Percentiles rank a stretch among this genome's conserved stretches.
Evolutionary conservation across 805 yeast genomes (phyloP).

Genomic region (Zygosaccharomyces bailii): DNA sequence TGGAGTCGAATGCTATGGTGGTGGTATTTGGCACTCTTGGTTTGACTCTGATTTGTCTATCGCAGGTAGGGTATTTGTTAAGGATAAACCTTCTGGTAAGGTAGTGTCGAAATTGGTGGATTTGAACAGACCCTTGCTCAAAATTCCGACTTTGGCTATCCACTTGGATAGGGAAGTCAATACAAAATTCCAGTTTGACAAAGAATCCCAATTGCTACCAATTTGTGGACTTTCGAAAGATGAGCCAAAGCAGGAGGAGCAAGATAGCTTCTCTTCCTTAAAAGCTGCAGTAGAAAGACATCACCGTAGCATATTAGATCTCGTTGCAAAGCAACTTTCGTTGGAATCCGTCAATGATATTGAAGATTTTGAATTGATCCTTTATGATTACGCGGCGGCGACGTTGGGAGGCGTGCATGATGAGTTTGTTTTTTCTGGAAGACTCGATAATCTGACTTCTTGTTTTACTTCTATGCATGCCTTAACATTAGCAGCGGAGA

Average conservation of each 20-base stretch:
- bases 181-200: constrained; percentile 80
- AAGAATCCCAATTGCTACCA: constrained; percentile 82
- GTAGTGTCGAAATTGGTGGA: constrained; percentile 68
- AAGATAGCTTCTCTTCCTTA: constrained; percentile 54
- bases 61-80: constrained; percentile 87
- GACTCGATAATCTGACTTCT: constrained; percentile 86
- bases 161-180: constrained; percentile 79
- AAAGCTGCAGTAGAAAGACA: constrained; percentile 70
- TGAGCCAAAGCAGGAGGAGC: constrained; percentile 18
- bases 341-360: constrained; percentile 51
- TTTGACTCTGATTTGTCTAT: constrained; percentile 88
- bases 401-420: constrained; percentile 83
- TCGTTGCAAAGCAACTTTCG: constrained; percentile 63
- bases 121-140: constrained; percentile 75
- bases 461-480: constrained; percentile 79
- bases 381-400: constrained; percentile 82
- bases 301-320: constrained; percentile 61
- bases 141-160: constrained; percentile 93
- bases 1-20: constrained; percentile 94
- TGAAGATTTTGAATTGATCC: constrained; percentile 84
- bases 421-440: constrained; percentile 87
- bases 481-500: constrained; percentile 50
- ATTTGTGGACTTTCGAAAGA: constrained; percentile 62
- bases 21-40: constrained; percentile 96
- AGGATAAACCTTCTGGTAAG: constrained; percentile 43